phyloP scores from a whole-genome alignment of 306 rosid species.

The Fragaria nilgerrensis region DNA sequence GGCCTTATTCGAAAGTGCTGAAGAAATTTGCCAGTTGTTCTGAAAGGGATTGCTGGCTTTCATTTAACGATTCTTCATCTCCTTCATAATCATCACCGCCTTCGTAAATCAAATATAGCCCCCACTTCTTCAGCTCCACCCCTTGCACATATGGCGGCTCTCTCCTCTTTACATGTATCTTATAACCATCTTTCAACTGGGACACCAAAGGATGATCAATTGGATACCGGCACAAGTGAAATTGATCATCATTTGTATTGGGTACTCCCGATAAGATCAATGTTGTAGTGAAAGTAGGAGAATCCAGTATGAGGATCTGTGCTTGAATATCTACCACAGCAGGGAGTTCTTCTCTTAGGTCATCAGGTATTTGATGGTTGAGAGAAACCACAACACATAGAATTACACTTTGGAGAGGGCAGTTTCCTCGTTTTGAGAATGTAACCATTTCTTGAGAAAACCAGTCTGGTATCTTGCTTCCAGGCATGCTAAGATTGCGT shows the following conservation, averaged over 20 bases:
- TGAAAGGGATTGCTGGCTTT: constrained; percentile 47
- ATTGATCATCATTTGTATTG: constrained; percentile 39
- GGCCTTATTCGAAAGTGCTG: neutral
- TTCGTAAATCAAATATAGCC: constrained; percentile 45
- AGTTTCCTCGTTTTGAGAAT: constrained; percentile 41
- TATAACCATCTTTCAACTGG: constrained; percentile 36
- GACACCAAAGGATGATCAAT: constrained; percentile 29
- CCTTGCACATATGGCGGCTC: constrained; percentile 38
- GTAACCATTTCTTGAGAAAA: constrained; percentile 36
- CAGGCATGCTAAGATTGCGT: constrained; percentile 55
- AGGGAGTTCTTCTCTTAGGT: constrained; percentile 16
- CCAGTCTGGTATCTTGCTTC: constrained; percentile 60
- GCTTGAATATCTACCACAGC: constrained; percentile 38
- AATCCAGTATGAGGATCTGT: constrained; percentile 37
- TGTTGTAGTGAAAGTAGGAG: constrained; percentile 18
- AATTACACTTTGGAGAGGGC: constrained; percentile 37
- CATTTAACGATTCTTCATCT: constrained; percentile 37
- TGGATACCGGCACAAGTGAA: constrained; percentile 47
- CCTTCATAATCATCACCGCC: constrained; percentile 69
- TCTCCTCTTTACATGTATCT: constrained; percentile 32
- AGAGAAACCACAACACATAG: constrained; percentile 49
- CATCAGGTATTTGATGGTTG: constrained; percentile 30
- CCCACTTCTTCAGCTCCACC: constrained; percentile 49
- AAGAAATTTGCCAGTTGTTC: constrained; percentile 49
- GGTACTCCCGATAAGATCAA: constrained; percentile 46